Percentiles rank a stretch among this genome's conserved stretches.
These are phyloP conservation scores for Psilocybe tampanensis DNA, from an alignment of 768 basidiomycete genomes.

Conservation along the genomic window DNA sequence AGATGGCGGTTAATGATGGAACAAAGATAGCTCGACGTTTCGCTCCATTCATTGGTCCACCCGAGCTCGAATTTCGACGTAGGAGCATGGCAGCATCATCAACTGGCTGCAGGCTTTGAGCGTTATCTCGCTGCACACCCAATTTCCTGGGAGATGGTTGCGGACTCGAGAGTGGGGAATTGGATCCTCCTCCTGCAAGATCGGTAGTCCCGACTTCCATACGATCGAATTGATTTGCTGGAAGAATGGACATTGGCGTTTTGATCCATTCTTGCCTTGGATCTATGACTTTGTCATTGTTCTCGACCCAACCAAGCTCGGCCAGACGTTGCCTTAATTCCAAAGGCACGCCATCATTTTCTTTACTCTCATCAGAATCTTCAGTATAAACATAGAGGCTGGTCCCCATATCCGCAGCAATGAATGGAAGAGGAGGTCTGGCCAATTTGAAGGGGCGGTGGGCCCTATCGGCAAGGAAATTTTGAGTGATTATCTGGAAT, in stretches of 20 bases:
- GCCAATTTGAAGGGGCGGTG: constrained; percentile 73
- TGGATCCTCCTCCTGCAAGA: constrained; percentile 18
- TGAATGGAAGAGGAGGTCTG: constrained; percentile 72
- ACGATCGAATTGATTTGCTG: constrained; percentile 56
- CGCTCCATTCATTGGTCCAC: constrained; percentile 42
- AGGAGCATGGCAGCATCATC: constrained; percentile 41
- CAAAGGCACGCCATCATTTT: constrained; percentile 57
- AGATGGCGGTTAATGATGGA: constrained; percentile 54
- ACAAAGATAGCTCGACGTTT: constrained; percentile 73
- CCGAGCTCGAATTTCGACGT: constrained; percentile 59
- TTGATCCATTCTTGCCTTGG: constrained; percentile 58
- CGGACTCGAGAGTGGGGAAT: constrained; percentile 34
- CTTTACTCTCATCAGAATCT: constrained; percentile 48
- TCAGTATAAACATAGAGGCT: constrained; percentile 57
- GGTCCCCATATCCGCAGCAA: constrained; percentile 76
- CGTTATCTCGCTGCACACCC: constrained; percentile 17
- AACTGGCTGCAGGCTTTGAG: constrained; percentile 17
- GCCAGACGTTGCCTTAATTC: constrained; percentile 67
- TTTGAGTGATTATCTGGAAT: constrained; percentile 67
- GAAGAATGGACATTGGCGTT: constrained; percentile 69
- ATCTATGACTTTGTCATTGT: constrained; percentile 51
- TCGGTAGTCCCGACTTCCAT: constrained; percentile 37
- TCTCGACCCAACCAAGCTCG: constrained; percentile 77
- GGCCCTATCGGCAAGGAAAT: constrained; percentile 57
- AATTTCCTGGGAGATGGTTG: constrained; percentile 33